Evolutionary conservation across 805 yeast species (phyloP).

Genomic region (Candida methanosorbosa): DNA sequence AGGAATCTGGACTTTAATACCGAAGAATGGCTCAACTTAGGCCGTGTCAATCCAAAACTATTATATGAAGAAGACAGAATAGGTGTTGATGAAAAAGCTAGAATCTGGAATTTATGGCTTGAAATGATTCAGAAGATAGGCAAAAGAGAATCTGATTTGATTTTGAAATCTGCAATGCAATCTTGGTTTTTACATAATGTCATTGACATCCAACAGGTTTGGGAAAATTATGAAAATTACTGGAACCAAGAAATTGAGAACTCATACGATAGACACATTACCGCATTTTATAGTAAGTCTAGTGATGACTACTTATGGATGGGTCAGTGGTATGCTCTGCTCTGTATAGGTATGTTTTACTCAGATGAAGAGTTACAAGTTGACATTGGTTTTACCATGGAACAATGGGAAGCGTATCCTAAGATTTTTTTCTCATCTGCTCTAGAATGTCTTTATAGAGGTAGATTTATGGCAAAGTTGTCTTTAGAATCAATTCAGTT

Average conservation of each 20-base stretch:
- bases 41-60: slow-evolving; percentile 4
- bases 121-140: slow-evolving; percentile 8
- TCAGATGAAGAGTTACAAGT: slow-evolving; percentile 15
- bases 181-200: slow-evolving; percentile 30
- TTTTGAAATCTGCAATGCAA: slow-evolving; percentile 11
- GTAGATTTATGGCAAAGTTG: slow-evolving; percentile 24
- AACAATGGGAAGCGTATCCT: slow-evolving; percentile 19
- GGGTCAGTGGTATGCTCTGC: slow-evolving; percentile 21
- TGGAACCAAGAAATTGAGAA: slow-evolving; percentile 13
- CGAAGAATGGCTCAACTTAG: slow-evolving; percentile 18
- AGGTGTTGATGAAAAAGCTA: slow-evolving; percentile 12
- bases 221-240: slow-evolving; percentile 49
- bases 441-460: slow-evolving; percentile 24
- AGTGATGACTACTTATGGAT: slow-evolving; percentile 20
- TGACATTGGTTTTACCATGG: slow-evolving; percentile 13
- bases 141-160: slow-evolving; percentile 13
- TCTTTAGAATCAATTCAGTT: slow-evolving; percentile 18
- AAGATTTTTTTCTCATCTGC: slow-evolving; percentile 21
- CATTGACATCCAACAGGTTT: slow-evolving; percentile 50
- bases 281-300: slow-evolving; percentile 15
- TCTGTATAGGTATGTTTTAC: slow-evolving; percentile 21
- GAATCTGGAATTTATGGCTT: slow-evolving; percentile 20
- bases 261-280: slow-evolving; percentile 15
- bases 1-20: slow-evolving; percentile 17
- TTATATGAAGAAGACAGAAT: slow-evolving; percentile 2